A percentile compares a stretch with the other conserved stretches of the same genome.
Conservation (phyloP, 306 rosid species). For the Medicago ruthenica region DNA sequence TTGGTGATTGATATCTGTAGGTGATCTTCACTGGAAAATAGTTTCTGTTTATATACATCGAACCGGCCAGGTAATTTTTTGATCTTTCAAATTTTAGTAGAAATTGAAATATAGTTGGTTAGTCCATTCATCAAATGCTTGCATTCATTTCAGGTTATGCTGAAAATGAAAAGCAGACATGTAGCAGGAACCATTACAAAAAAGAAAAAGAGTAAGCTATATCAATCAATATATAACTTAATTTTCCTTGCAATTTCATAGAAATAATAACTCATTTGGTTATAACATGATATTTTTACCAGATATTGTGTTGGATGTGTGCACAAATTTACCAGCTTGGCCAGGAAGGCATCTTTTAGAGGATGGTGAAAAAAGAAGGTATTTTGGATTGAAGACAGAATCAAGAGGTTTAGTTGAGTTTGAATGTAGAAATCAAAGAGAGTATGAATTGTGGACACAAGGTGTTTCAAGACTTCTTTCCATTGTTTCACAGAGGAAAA, state of each 20-base stretch:
- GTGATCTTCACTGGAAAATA: slow-evolving; percentile 98
- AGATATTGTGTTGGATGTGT: slow-evolving; percentile 88
- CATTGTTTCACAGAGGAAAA: slow-evolving; percentile 70
- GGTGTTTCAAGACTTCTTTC: slow-evolving; percentile 88
- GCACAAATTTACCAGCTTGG: slow-evolving; percentile 83
- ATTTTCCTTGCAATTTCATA: neutral
- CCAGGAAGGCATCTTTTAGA: slow-evolving; percentile 83
- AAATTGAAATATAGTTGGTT: neutral
- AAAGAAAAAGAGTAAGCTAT: slow-evolving; percentile 86
- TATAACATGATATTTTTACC: slow-evolving; percentile 6
- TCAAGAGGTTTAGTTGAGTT: slow-evolving; percentile 87
- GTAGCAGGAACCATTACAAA: slow-evolving; percentile 93
- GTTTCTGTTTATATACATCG: slow-evolving; percentile 90
- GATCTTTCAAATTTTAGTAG: neutral
- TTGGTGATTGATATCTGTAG: slow-evolving; percentile 49
- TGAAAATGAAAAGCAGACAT: slow-evolving; percentile 95
- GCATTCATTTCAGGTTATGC: slow-evolving; percentile 70
- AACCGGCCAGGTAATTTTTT: slow-evolving; percentile 67
- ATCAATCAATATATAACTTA: neutral
- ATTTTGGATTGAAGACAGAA: slow-evolving; percentile 91
- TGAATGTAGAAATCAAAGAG: slow-evolving; percentile 87
- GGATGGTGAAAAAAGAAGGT: slow-evolving; percentile 78
- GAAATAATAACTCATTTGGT: neutral
- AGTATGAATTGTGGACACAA: slow-evolving; percentile 83
- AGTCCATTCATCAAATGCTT: slow-evolving; percentile 15